Evolutionary conservation across 208 protist species (phyloP), one percentile per base, ranked within the genome.

Genomic region (Crithidia expoeki): DNA sequence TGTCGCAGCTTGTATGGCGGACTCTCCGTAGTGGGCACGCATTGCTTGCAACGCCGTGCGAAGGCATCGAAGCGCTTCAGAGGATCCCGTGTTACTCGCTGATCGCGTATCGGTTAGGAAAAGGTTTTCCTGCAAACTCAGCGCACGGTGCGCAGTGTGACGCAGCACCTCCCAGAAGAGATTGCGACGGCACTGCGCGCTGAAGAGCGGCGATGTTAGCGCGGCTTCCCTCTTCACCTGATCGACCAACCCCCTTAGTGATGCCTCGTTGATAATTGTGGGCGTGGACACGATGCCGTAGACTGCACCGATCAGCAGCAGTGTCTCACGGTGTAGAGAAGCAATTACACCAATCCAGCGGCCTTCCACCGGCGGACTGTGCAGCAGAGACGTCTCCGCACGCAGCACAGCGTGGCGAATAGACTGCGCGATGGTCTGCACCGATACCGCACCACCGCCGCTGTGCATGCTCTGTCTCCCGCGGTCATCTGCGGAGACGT

Each of bases 401-500:
- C 85, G 72, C 73, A 80, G 84, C 61, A 94, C 64, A 10, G 83
- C 81, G 52, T 88, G 83, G 9, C 76, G 84, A 1, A 88, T 71
- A 1, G 79, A 85, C 67, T 91, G 85, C 9, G 86, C 82, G 27
- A 90, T 72, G 0, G 74, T 87, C 57, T 92, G 84, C 10, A 76
- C 72, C 0, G 72, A 61, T 32, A 84, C 72, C 1, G 78, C 72
- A 28, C 57, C 59, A 65, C 59, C 44, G 4, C 59, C 30, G 19
- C 27, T 11, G 44, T 21, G 11, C 6, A 28, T 25, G 14, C 16
- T 7, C 28, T 10, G 51, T n/a, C 51, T 2, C 28, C 28, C 28
- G 2, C 32, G 17, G 10, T 42, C 53, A 4, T 36, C 53, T 27
- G 32, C 53, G 32, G 32, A 2, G 14, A 7, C 50, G 23, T 12